Evolutionary conservation across 495 filamentous ascomycete species (phyloP).

Genomic region (Patellaria atrata): DNA sequence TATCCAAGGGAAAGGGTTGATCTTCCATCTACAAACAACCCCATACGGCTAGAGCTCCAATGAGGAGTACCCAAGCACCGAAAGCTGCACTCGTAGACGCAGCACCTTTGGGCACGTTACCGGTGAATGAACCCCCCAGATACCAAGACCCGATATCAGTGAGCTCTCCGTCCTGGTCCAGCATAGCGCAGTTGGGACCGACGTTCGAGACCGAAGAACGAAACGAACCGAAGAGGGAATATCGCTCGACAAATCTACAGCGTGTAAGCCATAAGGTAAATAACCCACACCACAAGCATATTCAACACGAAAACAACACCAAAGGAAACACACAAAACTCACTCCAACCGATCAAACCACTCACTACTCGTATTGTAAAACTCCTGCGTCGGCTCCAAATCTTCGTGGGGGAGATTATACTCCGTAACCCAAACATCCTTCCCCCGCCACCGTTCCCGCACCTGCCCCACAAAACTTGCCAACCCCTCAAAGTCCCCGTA

Average conservation of each 20-base stretch:
- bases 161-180: constrained; percentile 43
- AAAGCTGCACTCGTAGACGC: too few relatives aligned
- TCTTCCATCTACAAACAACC: too few relatives aligned
- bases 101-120: constrained; percentile 25
- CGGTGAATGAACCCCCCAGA: constrained; percentile 40
- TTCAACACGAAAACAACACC: neutral
- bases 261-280: neutral
- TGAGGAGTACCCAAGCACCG: too few relatives aligned
- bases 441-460: constrained; percentile 42
- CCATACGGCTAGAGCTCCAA: too few relatives aligned
- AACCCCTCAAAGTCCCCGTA: constrained; percentile 64
- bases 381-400: constrained; percentile 38
- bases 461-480: constrained; percentile 52
- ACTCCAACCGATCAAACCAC: constrained; percentile 48
- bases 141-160: constrained; percentile 69
- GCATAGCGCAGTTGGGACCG: constrained; percentile 51
- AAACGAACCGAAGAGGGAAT: constrained; percentile 64
- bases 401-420: constrained; percentile 38
- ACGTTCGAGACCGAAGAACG: constrained; percentile 50
- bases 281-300: neutral
- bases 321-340: constrained; percentile 9
- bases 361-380: constrained; percentile 50
- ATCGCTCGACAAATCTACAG: constrained; percentile 39
- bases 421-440: constrained; percentile 60
- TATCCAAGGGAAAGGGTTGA: too few relatives aligned